A percentile compares a stretch with the other conserved stretches of the same genome.
These are phyloP conservation scores for Diaporthe humulicola DNA, from an alignment of 2,329 filamentous ascomycete genomes.

Conservation along the genomic window DNA sequence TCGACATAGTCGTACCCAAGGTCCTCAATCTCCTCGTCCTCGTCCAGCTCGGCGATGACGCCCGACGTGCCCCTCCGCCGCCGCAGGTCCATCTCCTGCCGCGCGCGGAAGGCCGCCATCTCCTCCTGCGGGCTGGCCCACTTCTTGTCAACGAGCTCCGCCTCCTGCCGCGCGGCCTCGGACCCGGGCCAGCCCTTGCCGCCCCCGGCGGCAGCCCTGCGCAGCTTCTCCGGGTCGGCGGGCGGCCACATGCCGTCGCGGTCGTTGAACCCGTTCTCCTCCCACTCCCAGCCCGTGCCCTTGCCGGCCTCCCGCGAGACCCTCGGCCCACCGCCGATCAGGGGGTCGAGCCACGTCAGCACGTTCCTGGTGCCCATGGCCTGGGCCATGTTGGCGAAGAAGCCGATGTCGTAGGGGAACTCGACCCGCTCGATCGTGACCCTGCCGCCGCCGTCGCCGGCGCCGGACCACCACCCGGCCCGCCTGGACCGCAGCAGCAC, in stretches of 20 bases:
- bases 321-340: slow-evolving; percentile 66
- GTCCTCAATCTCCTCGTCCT: slow-evolving; percentile 66
- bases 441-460: slow-evolving; percentile 41
- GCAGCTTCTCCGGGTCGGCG: slow-evolving; percentile 71
- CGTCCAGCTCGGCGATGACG: slow-evolving; percentile 65
- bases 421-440: slow-evolving; percentile 73
- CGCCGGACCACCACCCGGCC: slow-evolving; percentile 57
- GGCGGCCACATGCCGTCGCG: slow-evolving; percentile 73
- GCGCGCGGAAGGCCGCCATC: slow-evolving; percentile 61
- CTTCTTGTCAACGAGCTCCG: slow-evolving; percentile 38
- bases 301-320: slow-evolving; percentile 48
- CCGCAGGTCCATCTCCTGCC: slow-evolving; percentile 63
- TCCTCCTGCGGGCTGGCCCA: slow-evolving; percentile 58
- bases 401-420: slow-evolving; percentile 85
- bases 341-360: slow-evolving; percentile 77
- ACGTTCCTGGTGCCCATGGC: slow-evolving; percentile 80
- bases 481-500: slow-evolving; percentile 61
- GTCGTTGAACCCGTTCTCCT: slow-evolving; percentile 84
- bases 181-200: slow-evolving; percentile 54
- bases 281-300: slow-evolving; percentile 71
- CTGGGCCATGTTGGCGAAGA: slow-evolving; percentile 80
- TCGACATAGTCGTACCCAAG: slow-evolving; percentile 37
- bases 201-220: slow-evolving; percentile 54
- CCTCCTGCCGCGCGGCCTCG: slow-evolving; percentile 43
- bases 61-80: slow-evolving; percentile 52